phyloP scores from a whole-genome alignment of 805 yeast species.

The Millerozyma acaciae region DNA sequence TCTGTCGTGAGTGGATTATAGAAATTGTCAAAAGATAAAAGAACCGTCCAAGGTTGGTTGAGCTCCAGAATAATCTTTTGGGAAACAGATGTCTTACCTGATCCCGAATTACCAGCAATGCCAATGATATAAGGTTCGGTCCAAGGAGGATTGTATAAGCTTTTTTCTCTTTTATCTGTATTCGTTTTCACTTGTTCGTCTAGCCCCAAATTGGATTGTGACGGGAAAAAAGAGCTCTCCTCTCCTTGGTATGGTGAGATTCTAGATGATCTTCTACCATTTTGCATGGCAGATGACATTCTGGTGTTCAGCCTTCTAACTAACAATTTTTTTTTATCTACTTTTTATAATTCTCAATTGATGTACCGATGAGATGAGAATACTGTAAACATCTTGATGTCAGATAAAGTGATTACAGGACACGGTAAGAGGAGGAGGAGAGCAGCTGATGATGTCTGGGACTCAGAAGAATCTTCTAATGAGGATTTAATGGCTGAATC shows the following conservation, averaged over 20 bases:
- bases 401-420: slow-evolving; percentile 7
- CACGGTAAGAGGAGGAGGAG: slow-evolving; percentile 14
- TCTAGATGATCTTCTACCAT: slow-evolving; percentile 16
- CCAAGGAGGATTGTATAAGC: slow-evolving; percentile 39
- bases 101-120: slow-evolving; percentile 51
- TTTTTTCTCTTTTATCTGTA: slow-evolving; percentile 2
- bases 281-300: slow-evolving; percentile 4
- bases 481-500: slow-evolving; percentile 3
- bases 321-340: slow-evolving; percentile 1
- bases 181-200: background rate
- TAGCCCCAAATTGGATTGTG: slow-evolving; percentile 4
- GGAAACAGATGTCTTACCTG: slow-evolving; percentile 93
- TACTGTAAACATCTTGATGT: slow-evolving; percentile 5
- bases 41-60: slow-evolving; percentile 92
- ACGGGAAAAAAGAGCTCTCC: slow-evolving; percentile 23
- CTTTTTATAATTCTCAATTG: background rate
- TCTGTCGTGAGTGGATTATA: slow-evolving; percentile 70
- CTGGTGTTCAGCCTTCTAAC: background rate
- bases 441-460: slow-evolving; percentile 15
- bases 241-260: slow-evolving; percentile 22
- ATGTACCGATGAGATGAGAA: background rate
- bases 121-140: slow-evolving; percentile 47
- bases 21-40: slow-evolving; percentile 86
- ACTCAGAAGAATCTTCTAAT: slow-evolving; percentile 9
- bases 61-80: slow-evolving; percentile 69